A percentile compares a stretch with the other conserved stretches of the same genome.
Evolutionary conservation across 768 basidiomycete genomes (phyloP).

Genomic region (Cystofilobasidium bisporidii): DNA sequence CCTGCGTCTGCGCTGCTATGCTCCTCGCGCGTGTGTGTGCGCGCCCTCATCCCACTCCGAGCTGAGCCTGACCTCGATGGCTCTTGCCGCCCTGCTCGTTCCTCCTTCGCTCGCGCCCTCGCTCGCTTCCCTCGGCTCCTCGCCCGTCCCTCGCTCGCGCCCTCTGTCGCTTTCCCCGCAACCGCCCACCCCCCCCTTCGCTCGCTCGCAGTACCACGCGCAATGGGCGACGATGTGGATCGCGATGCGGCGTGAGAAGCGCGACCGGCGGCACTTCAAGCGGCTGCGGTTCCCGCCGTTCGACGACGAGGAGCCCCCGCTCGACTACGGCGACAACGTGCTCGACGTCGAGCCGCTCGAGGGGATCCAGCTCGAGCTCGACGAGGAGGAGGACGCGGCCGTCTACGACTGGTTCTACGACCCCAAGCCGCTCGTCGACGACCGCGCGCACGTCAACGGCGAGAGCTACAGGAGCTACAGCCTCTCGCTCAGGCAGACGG

Average conservation of each 20-base stretch:
- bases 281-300: conserved; percentile 99
- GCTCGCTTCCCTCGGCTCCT: background rate
- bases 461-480: conserved; percentile 89
- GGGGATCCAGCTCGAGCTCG: conserved; percentile 92
- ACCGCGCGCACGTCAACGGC: conserved; percentile 79
- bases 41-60: too few relatives aligned
- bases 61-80: background rate
- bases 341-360: conserved; percentile 96
- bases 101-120: too few relatives aligned
- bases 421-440: conserved; percentile 84
- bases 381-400: conserved; percentile 78
- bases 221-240: conserved; percentile 99
- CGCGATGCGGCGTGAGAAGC: conserved; percentile 96
- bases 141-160: background rate
- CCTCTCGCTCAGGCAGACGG: conserved; percentile 85
- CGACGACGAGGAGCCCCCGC: conserved; percentile 96
- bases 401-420: conserved; percentile 99
- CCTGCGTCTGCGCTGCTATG: too few relatives aligned
- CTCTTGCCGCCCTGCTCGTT: too few relatives aligned
- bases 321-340: conserved; percentile 98
- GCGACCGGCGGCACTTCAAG: conserved; percentile 97
- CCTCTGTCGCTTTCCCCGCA: too few relatives aligned
- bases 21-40: too few relatives aligned
- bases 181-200: too few relatives aligned
- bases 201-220: conserved; percentile 61